Evolutionary conservation across 2,329 filamentous ascomycete genomes (phyloP).

Genomic region (Venturia oleaginea): DNA sequence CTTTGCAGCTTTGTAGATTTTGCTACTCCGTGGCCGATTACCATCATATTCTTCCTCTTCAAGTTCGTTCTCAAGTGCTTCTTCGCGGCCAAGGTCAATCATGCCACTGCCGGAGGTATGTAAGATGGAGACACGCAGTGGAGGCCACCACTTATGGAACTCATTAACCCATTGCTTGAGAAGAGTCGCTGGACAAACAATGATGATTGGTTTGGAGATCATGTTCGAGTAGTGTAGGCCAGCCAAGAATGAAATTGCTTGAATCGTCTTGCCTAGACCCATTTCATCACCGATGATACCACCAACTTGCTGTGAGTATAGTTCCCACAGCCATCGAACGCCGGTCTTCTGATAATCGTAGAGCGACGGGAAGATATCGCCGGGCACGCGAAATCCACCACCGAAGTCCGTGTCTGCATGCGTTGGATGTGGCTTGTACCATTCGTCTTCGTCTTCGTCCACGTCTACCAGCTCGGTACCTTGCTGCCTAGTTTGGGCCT

Average conservation of each 20-base stretch:
- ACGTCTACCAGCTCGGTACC: conserved; percentile 15
- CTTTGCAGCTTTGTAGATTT: conserved; percentile 60
- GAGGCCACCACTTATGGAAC: conserved; percentile 99
- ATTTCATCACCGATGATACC: conserved; percentile 97
- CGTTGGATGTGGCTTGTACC: conserved; percentile 79
- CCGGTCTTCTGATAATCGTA: conserved; percentile 98
- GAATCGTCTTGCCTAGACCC: conserved; percentile 93
- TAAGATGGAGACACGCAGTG: conserved; percentile 87
- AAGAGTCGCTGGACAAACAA: conserved; percentile 89
- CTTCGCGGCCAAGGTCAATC: conserved; percentile 63
- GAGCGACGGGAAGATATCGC: conserved; percentile 83
- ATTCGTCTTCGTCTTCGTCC: conserved; percentile 46
- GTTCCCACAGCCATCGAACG: conserved; percentile 90
- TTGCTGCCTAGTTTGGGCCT: conserved; percentile 26
- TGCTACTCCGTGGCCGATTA: conserved; percentile 30
- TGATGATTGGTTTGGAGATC: conserved; percentile 73
- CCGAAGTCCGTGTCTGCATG: conserved; percentile 66
- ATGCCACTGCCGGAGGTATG: conserved; percentile 96
- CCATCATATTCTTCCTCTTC: conserved; percentile 38
- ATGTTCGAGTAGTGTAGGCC: conserved; percentile 86
- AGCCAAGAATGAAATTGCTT: conserved; percentile 73
- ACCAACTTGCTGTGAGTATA: conserved; percentile 81
- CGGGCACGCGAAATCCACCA: conserved; percentile 70
- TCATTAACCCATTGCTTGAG: conserved; percentile 98
- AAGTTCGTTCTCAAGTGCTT: conserved; percentile 53